phyloP scores from a whole-genome alignment of 345 rosid genomes.

The Arabis alpina region DNA sequence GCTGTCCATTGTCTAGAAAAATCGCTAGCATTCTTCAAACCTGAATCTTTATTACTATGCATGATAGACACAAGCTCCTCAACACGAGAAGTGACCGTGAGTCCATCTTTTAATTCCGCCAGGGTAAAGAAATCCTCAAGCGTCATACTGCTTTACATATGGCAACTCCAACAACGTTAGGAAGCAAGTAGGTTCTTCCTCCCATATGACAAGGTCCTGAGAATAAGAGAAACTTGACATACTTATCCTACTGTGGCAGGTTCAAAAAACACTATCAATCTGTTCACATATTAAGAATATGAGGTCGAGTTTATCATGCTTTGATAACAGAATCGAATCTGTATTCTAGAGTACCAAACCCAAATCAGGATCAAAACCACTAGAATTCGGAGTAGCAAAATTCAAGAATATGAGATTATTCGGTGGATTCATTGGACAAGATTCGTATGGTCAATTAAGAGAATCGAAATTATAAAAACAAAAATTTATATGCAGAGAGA shows the following conservation, averaged over 20 bases:
- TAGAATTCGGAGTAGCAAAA: conserved; percentile 5
- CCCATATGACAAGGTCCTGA: conserved; percentile 45
- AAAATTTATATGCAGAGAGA: too few species aligned
- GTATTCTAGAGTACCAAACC: background rate
- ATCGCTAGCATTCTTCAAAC: conserved; percentile 68
- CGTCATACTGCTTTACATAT: conserved; percentile 68
- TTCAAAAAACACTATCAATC: background rate
- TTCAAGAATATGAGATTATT: conserved; percentile 13
- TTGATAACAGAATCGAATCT: background rate
- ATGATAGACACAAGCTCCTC: conserved; percentile 74
- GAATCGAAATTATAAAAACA: background rate
- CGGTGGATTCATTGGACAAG: background rate
- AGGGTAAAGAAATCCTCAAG: conserved; percentile 93
- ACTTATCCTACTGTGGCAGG: conserved; percentile 11
- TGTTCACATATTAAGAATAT: background rate
- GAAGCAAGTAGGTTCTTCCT: conserved; percentile 31
- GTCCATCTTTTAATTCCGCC: conserved; percentile 93
- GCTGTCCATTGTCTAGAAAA: conserved; percentile 90
- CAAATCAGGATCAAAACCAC: conserved; percentile 35
- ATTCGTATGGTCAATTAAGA: conserved; percentile 11
- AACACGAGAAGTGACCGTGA: conserved; percentile 69
- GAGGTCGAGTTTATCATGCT: background rate
- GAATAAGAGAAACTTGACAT: conserved; percentile 17
- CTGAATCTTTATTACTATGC: conserved; percentile 69
- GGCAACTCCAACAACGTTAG: conserved; percentile 47